Evolutionary conservation across 2,329 filamentous ascomycete species (phyloP).

Genomic region (Gyromitra esculenta): DNA sequence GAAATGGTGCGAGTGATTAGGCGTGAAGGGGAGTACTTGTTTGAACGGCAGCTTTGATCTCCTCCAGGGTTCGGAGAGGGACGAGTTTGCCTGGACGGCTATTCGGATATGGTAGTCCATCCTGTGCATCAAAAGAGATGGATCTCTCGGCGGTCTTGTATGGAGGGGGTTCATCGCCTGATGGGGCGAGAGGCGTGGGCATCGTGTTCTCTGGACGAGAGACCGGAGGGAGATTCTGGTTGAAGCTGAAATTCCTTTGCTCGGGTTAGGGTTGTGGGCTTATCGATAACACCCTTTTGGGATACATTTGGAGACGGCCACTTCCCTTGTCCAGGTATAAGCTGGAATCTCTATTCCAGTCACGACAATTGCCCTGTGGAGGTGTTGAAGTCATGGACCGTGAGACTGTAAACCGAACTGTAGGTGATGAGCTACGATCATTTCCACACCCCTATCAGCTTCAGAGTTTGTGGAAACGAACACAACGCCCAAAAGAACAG

Average conservation of each 20-base stretch:
- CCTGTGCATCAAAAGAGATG: background rate
- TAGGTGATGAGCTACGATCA: background rate
- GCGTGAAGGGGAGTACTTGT: conserved; percentile 44
- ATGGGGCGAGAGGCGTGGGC: background rate
- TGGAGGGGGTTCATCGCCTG: background rate
- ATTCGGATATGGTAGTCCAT: background rate
- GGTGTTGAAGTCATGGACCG: background rate
- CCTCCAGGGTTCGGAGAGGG: conserved; percentile 72
- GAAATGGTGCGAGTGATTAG: conserved; percentile 2
- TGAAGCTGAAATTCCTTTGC: background rate
- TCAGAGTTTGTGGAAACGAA: too few relatives aligned
- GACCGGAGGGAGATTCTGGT: background rate
- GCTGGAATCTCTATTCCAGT: background rate
- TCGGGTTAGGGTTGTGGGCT: background rate
- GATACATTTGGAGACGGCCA: too few relatives aligned
- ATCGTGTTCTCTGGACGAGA: background rate
- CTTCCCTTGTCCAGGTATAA: background rate
- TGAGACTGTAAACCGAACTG: background rate
- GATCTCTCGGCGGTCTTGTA: background rate
- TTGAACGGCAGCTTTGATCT: conserved; percentile 64
- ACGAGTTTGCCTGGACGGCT: conserved; percentile 62
- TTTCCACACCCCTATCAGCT: background rate
- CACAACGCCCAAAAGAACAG: too few relatives aligned
- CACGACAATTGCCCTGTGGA: background rate
- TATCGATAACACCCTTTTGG: background rate